Base-by-base conservation (phyloP, 1,284 basidiomycete species). In the Malassezia sp. region DNA sequence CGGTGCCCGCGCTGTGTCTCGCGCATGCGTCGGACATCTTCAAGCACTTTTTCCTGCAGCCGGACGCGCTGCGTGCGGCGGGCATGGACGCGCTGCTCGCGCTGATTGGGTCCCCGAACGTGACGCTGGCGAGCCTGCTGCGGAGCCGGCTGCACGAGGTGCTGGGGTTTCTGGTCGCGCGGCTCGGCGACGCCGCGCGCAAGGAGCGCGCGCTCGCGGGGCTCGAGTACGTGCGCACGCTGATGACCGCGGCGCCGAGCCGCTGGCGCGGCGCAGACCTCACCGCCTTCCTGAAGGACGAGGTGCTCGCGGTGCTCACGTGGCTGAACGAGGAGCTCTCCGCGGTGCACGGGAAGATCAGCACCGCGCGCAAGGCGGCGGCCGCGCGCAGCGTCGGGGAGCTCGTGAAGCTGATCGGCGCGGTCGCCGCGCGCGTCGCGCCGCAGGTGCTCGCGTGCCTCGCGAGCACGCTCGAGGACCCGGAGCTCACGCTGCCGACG, bases 361-460 rank as follows among this genome's bases (percentile, higher is more conserved):
- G 56, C 4, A 49, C 54, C 5, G 48, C 57, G 7, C 60, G 61
- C 14, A 55, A 53, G 15, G 61, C 53, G n/a, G 55, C 56, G 38
- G 56, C 60, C 1, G 38, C 60, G 35, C 78, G 84, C 31, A 84
- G 87, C 54, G 73, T 95, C 20, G 86, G 84, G 4, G 77, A 75
- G 2, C 75, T 97, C 27, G 78, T 88, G 15, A 68, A 73, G 18
- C 75, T 79, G 18, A 79, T 93, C 38, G 89, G 85, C 0, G 50
- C 54, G n/a, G 48, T 58, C 46, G 61, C 42, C 12, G 54, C 49
- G 31, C 49, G 53, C 8, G 62, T 63, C 14, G 59, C 60, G 14
- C 60, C 59, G 7, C 63, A 68, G 53, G 83, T 97, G 59, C 88
- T 97, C 82, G 88, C 91, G 0, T 88, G 84, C n/a, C 77, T 97